Conservation (phyloP, 2,329 filamentous ascomycete genomes). For the Ophiostoma angusticollis region DNA sequence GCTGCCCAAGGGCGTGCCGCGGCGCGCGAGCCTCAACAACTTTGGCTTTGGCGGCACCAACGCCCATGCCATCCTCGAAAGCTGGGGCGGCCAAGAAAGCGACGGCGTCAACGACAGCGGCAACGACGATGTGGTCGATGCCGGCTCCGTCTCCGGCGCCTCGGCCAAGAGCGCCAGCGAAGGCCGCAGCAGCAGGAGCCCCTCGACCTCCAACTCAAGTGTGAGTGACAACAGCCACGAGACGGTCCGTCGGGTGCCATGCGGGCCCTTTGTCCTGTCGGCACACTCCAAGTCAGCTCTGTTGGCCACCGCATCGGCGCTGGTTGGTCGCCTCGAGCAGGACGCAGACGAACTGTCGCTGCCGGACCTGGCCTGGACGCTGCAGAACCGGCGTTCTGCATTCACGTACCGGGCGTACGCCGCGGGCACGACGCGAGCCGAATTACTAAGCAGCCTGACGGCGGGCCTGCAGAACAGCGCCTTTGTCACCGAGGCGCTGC, state of each 20-base stretch:
- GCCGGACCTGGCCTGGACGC: constrained; percentile 21
- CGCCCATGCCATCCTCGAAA: constrained; percentile 30
- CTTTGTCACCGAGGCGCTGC: constrained; percentile 4
- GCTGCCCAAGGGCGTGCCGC: constrained; percentile 23
- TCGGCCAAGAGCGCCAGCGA: no score
- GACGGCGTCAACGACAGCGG: no score
- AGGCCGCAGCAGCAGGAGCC: no score
- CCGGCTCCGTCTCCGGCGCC: no score
- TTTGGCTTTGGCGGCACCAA: constrained; percentile 35
- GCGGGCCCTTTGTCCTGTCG: constrained; percentile 24
- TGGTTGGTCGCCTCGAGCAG: constrained; percentile 20
- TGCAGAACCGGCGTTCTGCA: constrained; percentile 19
- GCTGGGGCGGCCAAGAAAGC: constrained; percentile 18
- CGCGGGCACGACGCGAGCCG: constrained; percentile 14
- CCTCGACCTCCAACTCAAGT: no score
- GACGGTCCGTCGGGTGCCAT: constrained; percentile 3
- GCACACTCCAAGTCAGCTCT: constrained; percentile 25
- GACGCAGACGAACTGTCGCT: neutral
- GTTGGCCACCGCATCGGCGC: constrained; percentile 16
- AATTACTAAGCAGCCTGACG: constrained; percentile 17
- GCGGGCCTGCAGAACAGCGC: constrained; percentile 12
- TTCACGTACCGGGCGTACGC: constrained; percentile 22
- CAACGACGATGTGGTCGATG: no score
- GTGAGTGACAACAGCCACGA: no score
- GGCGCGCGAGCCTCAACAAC: constrained; percentile 31